phyloP scores from a whole-genome alignment of 1,139 yeast genomes.

The Citeromyces hawaiiensis region DNA sequence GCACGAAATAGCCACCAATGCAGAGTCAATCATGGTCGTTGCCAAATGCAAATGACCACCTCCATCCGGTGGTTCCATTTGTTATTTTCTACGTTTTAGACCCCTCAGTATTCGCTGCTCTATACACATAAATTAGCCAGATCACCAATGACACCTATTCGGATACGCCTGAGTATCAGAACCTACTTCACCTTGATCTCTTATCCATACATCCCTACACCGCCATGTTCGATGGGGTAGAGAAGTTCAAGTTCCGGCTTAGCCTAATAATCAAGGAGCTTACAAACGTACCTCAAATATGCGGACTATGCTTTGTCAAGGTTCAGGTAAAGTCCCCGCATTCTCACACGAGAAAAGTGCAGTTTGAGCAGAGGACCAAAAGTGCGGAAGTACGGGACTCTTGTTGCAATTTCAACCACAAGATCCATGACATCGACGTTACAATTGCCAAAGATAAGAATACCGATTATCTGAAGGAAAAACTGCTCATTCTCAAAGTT shows the following conservation, averaged over 20 bases:
- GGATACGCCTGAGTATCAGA: too few species aligned
- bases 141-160: too few species aligned
- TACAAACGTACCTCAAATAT: constrained; percentile 69
- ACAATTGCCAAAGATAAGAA: constrained; percentile 25
- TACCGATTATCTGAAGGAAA: constrained; percentile 18
- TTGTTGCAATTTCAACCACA: constrained; percentile 32
- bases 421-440: constrained; percentile 19
- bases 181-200: too few species aligned
- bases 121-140: too few species aligned
- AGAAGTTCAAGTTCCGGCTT: constrained; percentile 29
- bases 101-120: too few species aligned
- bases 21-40: too few species aligned
- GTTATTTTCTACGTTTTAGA: too few species aligned
- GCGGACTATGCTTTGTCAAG: constrained; percentile 56
- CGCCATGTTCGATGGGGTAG: background rate
- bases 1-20: too few species aligned
- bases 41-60: too few species aligned
- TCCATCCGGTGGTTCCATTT: too few species aligned
- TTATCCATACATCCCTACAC: background rate
- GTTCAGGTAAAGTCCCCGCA: constrained; percentile 11
- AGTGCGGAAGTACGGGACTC: constrained; percentile 31
- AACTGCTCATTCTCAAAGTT: constrained; percentile 21
- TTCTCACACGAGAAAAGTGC: constrained; percentile 12
- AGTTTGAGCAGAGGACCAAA: constrained; percentile 29
- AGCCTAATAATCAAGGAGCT: constrained; percentile 52